A percentile compares a stretch with the other conserved stretches of the same genome.
phyloP scores from a whole-genome alignment of 768 basidiomycete species.

The Hericium rajendrae region DNA sequence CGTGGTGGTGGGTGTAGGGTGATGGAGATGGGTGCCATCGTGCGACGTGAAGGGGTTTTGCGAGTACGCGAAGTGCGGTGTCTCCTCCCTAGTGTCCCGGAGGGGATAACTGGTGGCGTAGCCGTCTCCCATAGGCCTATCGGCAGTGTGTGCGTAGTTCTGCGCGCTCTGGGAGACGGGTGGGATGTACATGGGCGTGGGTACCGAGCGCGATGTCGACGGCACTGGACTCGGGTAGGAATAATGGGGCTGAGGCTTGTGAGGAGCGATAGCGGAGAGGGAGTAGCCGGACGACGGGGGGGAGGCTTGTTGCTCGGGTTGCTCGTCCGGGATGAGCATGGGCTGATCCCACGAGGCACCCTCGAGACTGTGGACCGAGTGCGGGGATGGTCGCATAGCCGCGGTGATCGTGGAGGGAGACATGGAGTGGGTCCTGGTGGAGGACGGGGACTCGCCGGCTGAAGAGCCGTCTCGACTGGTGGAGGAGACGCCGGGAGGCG shows the following conservation, averaged over 20 bases:
- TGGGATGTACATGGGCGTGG: constrained; percentile 30
- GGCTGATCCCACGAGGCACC: constrained; percentile 46
- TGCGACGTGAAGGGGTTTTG: constrained; percentile 36
- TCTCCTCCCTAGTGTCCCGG: constrained; percentile 39
- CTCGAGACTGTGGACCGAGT: constrained; percentile 32
- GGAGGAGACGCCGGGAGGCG: background rate
- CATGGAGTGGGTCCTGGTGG: constrained; percentile 46
- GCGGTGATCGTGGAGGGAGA: constrained; percentile 52
- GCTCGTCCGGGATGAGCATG: constrained; percentile 39
- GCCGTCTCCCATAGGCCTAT: constrained; percentile 37
- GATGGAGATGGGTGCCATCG: constrained; percentile 7
- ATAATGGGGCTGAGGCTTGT: constrained; percentile 7
- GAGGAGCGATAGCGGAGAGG: constrained; percentile 4
- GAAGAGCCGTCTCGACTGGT: constrained; percentile 14
- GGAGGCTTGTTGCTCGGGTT: constrained; percentile 22
- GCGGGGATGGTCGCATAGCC: constrained; percentile 28
- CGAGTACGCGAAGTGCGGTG: constrained; percentile 42
- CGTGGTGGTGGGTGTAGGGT: constrained; percentile 22
- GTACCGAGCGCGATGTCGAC: constrained; percentile 31
- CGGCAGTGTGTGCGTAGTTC: constrained; percentile 38
- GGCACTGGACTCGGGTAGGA: constrained; percentile 12
- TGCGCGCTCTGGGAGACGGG: constrained; percentile 18
- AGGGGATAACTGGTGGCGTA: constrained; percentile 30
- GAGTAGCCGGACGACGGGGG: constrained; percentile 27
- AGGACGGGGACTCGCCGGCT: constrained; percentile 28